phyloP scores from a whole-genome alignment of 2,329 filamentous ascomycete genomes.

The Hypoxylon sp. region DNA sequence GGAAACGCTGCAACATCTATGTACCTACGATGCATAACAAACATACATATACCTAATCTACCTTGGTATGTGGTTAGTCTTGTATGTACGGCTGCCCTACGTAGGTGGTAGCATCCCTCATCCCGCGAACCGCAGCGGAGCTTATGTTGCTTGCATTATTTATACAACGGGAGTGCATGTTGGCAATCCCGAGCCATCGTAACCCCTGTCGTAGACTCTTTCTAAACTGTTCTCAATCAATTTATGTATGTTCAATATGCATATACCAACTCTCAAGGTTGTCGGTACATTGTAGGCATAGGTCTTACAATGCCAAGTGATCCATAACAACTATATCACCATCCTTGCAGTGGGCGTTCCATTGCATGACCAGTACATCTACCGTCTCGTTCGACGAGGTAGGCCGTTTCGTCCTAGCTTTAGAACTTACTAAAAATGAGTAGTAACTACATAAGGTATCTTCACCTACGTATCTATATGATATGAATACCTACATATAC shows the following conservation, averaged over 20 bases:
- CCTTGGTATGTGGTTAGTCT: not conserved
- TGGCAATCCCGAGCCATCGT: constrained; percentile 42
- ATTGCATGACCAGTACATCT: constrained; percentile 34
- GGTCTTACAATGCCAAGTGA: constrained; percentile 39
- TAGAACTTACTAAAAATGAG: constrained; percentile 40
- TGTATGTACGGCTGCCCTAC: constrained; percentile 34
- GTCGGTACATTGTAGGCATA: constrained; percentile 36
- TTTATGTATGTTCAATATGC: constrained; percentile 30
- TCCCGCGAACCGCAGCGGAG: constrained; percentile 45
- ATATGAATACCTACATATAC: constrained; percentile 15
- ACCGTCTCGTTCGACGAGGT: constrained; percentile 28
- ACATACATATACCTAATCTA: constrained; percentile 15
- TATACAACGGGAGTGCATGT: constrained; percentile 40
- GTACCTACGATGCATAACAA: constrained; percentile 21
- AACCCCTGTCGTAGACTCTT: constrained; percentile 41
- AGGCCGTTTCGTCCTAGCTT: constrained; percentile 30
- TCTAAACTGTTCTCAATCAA: constrained; percentile 37
- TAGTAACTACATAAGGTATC: constrained; percentile 19
- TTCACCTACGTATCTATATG: constrained; percentile 11
- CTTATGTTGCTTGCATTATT: constrained; percentile 46
- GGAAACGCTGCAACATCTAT: constrained; percentile 24
- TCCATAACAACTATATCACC: constrained; percentile 42
- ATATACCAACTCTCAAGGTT: constrained; percentile 30
- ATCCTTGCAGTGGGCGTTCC: constrained; percentile 39
- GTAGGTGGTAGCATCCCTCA: constrained; percentile 37